Percentiles rank a stretch among this genome's conserved stretches.
phyloP scores from a whole-genome alignment of 2,329 filamentous ascomycete species.

The Ascocoryne sarcoides region DNA sequence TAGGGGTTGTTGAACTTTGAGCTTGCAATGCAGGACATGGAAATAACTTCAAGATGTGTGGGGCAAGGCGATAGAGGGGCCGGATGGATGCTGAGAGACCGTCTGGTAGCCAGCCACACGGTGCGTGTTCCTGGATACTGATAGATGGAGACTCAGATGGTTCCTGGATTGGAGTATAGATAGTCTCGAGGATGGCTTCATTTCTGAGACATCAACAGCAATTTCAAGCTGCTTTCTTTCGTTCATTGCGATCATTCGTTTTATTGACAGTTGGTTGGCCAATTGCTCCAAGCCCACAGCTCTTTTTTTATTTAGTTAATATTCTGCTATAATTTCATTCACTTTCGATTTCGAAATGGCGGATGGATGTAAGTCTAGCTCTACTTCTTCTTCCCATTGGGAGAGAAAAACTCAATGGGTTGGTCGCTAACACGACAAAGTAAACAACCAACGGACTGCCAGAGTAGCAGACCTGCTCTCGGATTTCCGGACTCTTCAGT shows the following conservation, averaged over 20 bases:
- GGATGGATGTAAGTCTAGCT: conserved; percentile 26
- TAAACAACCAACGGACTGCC: conserved; percentile 49
- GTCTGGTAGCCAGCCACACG: conserved; percentile 22
- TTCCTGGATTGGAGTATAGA: no score
- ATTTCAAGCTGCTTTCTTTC: no score
- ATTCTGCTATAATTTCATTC: neutral
- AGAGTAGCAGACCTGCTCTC: conserved; percentile 54
- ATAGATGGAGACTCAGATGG: no score
- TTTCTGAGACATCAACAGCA: conserved; percentile 15
- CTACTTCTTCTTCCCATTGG: conserved; percentile 8
- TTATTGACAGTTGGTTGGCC: no score
- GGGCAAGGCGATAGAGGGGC: no score
- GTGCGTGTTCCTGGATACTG: no score
- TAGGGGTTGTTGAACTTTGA: no score
- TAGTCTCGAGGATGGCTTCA: conserved; percentile 12
- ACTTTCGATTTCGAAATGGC: conserved; percentile 23
- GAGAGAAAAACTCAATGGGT: neutral
- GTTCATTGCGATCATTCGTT: no score
- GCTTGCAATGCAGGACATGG: no score
- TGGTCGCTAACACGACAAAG: conserved; percentile 31
- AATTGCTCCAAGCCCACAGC: no score
- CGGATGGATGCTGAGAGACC: conserved; percentile 20
- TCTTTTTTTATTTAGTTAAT: neutral
- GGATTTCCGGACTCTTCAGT: conserved; percentile 54
- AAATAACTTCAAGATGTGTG: no score